These are phyloP conservation scores for Yamadazyma epiphylla DNA, from an alignment of 1,139 yeast species.

Conservation along the genomic window DNA sequence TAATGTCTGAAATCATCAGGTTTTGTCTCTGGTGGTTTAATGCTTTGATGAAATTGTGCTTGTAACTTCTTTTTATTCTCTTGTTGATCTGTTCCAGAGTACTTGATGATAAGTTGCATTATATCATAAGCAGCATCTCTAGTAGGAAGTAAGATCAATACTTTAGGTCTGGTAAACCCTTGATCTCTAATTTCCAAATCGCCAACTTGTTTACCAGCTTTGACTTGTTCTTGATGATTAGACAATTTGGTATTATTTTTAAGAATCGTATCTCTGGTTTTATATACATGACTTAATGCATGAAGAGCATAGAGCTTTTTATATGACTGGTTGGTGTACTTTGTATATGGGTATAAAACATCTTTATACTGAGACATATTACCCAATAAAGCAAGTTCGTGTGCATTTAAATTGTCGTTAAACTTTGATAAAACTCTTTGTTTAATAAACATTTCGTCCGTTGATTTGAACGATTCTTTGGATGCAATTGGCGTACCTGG, in stretches of 20 bases:
- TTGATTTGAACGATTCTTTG: slow-evolving; percentile 5
- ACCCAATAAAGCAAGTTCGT: slow-evolving; percentile 36
- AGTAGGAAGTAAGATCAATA: slow-evolving; percentile 78
- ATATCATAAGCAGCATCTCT: slow-evolving; percentile 73
- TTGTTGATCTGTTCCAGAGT: slow-evolving; percentile 68
- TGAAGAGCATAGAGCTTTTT: slow-evolving; percentile 68
- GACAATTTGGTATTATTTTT: slow-evolving; percentile 66
- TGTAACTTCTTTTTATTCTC: slow-evolving; percentile 79
- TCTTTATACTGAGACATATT: slow-evolving; percentile 76
- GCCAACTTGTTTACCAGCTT: slow-evolving; percentile 35
- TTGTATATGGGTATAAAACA: slow-evolving; percentile 54
- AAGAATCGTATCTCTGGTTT: slow-evolving; percentile 78
- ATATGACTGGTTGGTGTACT: slow-evolving; percentile 43
- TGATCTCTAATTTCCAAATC: slow-evolving; percentile 77
- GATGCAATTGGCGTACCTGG: slow-evolving; percentile 20
- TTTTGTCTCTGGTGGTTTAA: slow-evolving; percentile 53
- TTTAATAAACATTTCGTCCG: slow-evolving; percentile 20
- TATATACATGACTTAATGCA: slow-evolving; percentile 74
- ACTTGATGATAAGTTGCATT: slow-evolving; percentile 56
- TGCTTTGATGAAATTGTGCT: slow-evolving; percentile 61
- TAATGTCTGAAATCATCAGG: slow-evolving; percentile 79
- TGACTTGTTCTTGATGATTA: slow-evolving; percentile 39
- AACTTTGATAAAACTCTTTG: slow-evolving; percentile 29
- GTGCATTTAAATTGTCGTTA: slow-evolving; percentile 15
- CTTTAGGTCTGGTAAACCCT: slow-evolving; percentile 93